Conservation (phyloP, 31 red algal species). For the Pterothamnion heteromorphum region DNA sequence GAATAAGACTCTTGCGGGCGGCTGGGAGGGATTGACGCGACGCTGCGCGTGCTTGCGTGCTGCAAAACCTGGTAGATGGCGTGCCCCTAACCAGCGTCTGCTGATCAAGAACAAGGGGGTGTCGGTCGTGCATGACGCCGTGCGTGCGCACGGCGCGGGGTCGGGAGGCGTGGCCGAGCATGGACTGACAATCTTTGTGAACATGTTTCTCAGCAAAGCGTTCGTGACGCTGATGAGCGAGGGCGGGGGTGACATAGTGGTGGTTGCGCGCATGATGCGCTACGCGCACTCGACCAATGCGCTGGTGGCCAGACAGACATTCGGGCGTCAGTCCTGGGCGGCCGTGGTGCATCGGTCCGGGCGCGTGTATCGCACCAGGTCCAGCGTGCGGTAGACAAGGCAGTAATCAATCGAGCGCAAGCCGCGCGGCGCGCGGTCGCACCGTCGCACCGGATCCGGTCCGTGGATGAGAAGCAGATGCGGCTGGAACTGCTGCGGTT, state of each 20-base stretch:
- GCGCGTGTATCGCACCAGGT: too few species aligned
- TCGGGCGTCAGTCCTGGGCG: too few species aligned
- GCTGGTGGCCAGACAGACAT: conserved; percentile 50
- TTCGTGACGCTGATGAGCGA: conserved; percentile 48
- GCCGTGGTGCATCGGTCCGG: too few species aligned
- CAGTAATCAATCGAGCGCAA: too few species aligned
- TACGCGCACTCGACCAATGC: conserved; percentile 47
- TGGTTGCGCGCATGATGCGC: conserved; percentile 30
- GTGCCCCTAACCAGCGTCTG: too few species aligned
- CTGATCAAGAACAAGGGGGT: conserved; percentile 54
- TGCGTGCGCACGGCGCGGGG: conserved; percentile 42
- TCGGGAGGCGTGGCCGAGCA: conserved; percentile 64
- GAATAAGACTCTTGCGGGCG: conserved; percentile 69
- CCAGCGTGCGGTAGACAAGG: too few species aligned
- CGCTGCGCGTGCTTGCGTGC: conserved; percentile 66
- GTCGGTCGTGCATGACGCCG: conserved; percentile 43
- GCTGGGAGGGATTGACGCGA: too few species aligned
- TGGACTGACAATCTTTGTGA: conserved; percentile 71
- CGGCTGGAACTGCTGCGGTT: too few species aligned
- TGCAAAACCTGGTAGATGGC: conserved; percentile 68
- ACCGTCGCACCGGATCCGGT: too few species aligned
- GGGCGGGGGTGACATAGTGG: conserved; percentile 41
- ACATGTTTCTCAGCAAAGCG: conserved; percentile 54
- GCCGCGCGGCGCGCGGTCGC: too few species aligned
- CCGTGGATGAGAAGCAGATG: too few species aligned